Base-by-base conservation (phyloP, 2,329 filamentous ascomycete genomes). In the Microdochium nivale region DNA sequence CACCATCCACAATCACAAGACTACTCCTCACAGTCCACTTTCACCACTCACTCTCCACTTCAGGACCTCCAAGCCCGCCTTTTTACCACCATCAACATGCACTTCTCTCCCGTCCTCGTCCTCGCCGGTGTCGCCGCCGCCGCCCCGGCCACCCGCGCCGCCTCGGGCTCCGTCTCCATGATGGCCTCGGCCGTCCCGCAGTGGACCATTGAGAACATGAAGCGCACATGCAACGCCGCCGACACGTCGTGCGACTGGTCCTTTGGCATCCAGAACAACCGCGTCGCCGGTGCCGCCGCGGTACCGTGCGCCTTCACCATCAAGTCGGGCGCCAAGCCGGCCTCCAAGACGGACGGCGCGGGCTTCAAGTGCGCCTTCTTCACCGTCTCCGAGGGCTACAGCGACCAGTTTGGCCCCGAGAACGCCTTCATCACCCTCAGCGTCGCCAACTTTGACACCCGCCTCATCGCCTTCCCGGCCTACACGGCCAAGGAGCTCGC, bases 371-470 rank as follows among this genome's bases (percentile, higher is more conserved):
- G 76, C 67, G 78, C 76, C 37, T 60, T 59, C 53, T 81, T 70
- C 69, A 75, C 70, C 55, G 58, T 81, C 60, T 76, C 74, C 49
- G 73, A 73, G 2, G 74, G 75, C 67, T 81, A 78, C 78, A 77
- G 72, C 62, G 77, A 70, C 60, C 72, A 79, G 59, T 81, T 81
- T 56, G 79, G 77, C 49, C 52, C 65, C 13, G 72, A 63, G 55
- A 67, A 74, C 25, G 78, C 76, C 56, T 81, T 80, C 69, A 80
- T 77, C 24, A 78, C 74, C 23, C 65, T 81, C 25, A 68, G 73
- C 21, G 72, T 81, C 51, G 70, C 73, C 48, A 67, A 78, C 64
- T 65, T 68, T 55, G 55, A 57, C 49, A 62, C 68, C 57, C 65
- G 64, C 48, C 65, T 70, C 55, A 80, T 81, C 52, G 62, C 71